Evolutionary conservation across 352 stramenopile genomes (phyloP).

Genomic region (Phytopythium litorale): DNA sequence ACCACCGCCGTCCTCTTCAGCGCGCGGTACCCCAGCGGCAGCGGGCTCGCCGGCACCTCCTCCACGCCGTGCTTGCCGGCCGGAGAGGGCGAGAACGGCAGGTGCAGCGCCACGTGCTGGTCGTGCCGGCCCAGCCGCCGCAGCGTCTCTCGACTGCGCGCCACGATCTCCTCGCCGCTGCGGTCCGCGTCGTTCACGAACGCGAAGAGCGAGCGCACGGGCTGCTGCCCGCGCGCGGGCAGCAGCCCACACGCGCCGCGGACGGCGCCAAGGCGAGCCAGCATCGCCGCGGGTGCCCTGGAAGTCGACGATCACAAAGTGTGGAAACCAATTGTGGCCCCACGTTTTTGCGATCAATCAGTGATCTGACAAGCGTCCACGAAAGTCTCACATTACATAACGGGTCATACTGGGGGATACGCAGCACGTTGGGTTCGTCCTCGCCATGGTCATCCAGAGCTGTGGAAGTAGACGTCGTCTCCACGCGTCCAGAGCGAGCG

Average conservation of each 20-base stretch:
- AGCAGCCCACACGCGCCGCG: not conserved
- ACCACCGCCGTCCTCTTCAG: slow-evolving; percentile 54
- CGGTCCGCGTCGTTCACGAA: slow-evolving; percentile 48
- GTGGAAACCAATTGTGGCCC: not conserved
- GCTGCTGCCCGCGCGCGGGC: slow-evolving; percentile 2
- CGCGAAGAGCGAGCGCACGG: slow-evolving; percentile 26
- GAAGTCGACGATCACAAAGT: too few relatives aligned
- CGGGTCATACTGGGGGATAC: not conserved
- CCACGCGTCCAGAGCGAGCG: slow-evolving; percentile 15
- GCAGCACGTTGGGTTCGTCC: too few relatives aligned
- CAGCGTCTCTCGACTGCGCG: slow-evolving; percentile 40
- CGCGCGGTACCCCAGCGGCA: slow-evolving; percentile 13
- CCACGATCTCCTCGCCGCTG: slow-evolving; percentile 30
- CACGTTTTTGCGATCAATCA: not conserved
- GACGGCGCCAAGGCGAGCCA: not conserved
- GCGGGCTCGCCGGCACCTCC: not conserved
- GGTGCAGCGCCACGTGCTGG: slow-evolving; percentile 29
- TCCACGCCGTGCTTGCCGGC: not conserved
- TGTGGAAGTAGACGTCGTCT: slow-evolving; percentile 6
- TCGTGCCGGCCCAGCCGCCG: slow-evolving; percentile 30
- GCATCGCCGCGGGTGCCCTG: not conserved
- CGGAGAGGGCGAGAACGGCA: slow-evolving; percentile 24
- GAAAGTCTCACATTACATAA: too few relatives aligned
- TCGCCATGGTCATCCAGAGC: not conserved
- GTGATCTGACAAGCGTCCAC: too few relatives aligned